Base-by-base conservation (phyloP, 306 rosid species). In the Pyrus betulifolia region DNA sequence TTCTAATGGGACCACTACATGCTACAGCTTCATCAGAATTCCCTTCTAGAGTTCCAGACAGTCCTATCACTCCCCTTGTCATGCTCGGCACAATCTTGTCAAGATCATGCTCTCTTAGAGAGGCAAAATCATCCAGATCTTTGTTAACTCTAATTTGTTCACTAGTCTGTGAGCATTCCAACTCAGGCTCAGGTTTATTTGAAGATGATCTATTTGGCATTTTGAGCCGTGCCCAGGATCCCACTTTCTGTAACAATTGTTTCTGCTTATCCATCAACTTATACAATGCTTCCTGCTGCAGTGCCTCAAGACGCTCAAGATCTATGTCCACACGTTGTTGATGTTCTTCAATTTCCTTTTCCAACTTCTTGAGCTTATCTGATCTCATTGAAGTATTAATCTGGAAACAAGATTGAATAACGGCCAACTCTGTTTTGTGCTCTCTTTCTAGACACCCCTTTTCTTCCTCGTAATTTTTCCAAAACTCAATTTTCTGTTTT, bases 201-300 rank as follows among this genome's bases (percentile, higher is more conserved):
- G 64, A 59, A 76, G 72, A 73, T 72, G 67, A 42, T 60, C 70
- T 61, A 81, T 77, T 81, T 18, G 84, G 80, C 74, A 85, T 79
- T 55, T 88, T 93, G 80, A 67, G 76, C 22, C 21, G 73, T 68
- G 76, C 80, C 82, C 83, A 81, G 21, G 90, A 83, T 74, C 80
- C 49, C 74, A 93, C 76, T 12, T 81, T 81, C 72, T 88, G 80
- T 76, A 89, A 87, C 88, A 85, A 87, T 25, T 44, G 74, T 9
- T 81, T 73, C 76, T 85, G 88, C 60, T 21, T 59, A 6, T 73
- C 87, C 61, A 45, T 69, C 55, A 87, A 72, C 81, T 62, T 87
- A 79, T 30, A 58, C 76, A 74, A 83, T 61, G 80, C 78, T 75
- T 61, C 76, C 72, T 27, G 74, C 17, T 87, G 91, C 54, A 17